A percentile compares a stretch with the other conserved stretches of the same genome.
Conservation (phyloP, 2,329 filamentous ascomycete species). For the Sporothrix brunneoviolacea region DNA sequence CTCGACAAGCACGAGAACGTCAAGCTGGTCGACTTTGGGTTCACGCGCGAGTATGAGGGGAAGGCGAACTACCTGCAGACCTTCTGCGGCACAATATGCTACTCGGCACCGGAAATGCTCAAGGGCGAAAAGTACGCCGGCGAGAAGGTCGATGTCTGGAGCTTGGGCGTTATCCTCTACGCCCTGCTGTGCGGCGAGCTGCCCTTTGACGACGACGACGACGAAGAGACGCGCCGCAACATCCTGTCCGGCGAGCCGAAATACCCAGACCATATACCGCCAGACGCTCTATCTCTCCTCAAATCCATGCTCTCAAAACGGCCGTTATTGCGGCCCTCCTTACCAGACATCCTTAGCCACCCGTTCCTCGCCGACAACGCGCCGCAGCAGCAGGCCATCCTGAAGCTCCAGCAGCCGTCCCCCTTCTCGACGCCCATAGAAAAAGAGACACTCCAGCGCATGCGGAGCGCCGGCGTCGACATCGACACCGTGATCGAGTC, state of each 20-base stretch:
- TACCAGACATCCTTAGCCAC: conserved; percentile 81
- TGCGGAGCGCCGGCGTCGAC: conserved; percentile 89
- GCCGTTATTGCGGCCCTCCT: conserved; percentile 70
- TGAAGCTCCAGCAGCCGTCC: conserved; percentile 71
- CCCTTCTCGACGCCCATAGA: conserved; percentile 83
- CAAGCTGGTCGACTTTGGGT: conserved; percentile 96
- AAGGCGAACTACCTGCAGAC: conserved; percentile 92
- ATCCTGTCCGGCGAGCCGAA: conserved; percentile 82
- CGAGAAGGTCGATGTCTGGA: conserved; percentile 97
- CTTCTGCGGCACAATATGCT: conserved; percentile 96
- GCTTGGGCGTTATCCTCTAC: conserved; percentile 77
- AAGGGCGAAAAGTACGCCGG: conserved; percentile 97
- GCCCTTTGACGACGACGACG: conserved; percentile 94
- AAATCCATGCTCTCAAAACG: conserved; percentile 82
- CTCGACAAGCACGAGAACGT: conserved; percentile 96
- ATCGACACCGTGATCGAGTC: conserved; percentile 93
- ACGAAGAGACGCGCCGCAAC: conserved; percentile 73
- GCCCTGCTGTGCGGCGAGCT: conserved; percentile 77
- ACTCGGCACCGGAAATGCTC: conserved; percentile 96
- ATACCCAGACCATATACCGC: conserved; percentile 73
- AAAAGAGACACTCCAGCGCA: conserved; percentile 83
- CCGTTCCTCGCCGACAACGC: conserved; percentile 85
- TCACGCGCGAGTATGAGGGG: conserved; percentile 94
- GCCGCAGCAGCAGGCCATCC: conserved; percentile 78
- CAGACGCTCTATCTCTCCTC: conserved; percentile 71